Evolutionary conservation across 2,329 filamentous ascomycete species (phyloP).

Genomic region (Cladophialophora psammophila): DNA sequence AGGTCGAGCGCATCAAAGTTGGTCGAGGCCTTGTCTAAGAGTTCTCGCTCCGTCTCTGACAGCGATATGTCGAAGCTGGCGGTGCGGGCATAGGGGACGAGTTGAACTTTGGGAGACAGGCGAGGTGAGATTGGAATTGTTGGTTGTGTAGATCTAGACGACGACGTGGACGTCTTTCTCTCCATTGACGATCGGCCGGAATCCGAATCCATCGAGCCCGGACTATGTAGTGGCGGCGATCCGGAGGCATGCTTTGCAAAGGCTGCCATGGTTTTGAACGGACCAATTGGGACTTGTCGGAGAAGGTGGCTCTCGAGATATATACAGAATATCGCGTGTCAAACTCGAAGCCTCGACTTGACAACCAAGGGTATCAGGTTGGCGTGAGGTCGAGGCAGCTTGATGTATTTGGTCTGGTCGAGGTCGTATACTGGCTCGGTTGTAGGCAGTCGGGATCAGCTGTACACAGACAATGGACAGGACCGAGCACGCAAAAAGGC

Average conservation of each 20-base stretch:
- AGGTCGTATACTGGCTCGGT: slow-evolving; percentile 8
- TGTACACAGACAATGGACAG: slow-evolving; percentile 19
- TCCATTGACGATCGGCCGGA: slow-evolving; percentile 28
- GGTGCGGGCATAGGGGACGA: slow-evolving; percentile 38
- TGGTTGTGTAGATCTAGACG: slow-evolving; percentile 13
- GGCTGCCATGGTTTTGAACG: slow-evolving; percentile 29
- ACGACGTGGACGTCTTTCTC: slow-evolving; percentile 22
- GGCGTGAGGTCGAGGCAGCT: background rate
- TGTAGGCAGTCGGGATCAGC: slow-evolving; percentile 19
- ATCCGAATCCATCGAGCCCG: slow-evolving; percentile 25
- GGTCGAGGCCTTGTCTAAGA: slow-evolving; percentile 32
- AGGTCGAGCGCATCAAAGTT: slow-evolving; percentile 40
- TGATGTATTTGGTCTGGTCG: slow-evolving; percentile 9
- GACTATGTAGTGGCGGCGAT: slow-evolving; percentile 17
- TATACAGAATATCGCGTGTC: slow-evolving; percentile 2
- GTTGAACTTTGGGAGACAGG: slow-evolving; percentile 35
- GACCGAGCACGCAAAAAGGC: slow-evolving; percentile 7
- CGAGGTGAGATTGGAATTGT: slow-evolving; percentile 27
- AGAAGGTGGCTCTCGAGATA: background rate
- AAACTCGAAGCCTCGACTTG: background rate
- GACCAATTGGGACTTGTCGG: background rate
- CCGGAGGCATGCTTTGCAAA: slow-evolving; percentile 22
- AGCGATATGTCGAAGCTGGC: slow-evolving; percentile 39
- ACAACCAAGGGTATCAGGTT: background rate
- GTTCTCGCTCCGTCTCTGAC: slow-evolving; percentile 35